Conservation (phyloP, 1,284 basidiomycete species). For the Leccinum pseudoinsigne region DNA sequence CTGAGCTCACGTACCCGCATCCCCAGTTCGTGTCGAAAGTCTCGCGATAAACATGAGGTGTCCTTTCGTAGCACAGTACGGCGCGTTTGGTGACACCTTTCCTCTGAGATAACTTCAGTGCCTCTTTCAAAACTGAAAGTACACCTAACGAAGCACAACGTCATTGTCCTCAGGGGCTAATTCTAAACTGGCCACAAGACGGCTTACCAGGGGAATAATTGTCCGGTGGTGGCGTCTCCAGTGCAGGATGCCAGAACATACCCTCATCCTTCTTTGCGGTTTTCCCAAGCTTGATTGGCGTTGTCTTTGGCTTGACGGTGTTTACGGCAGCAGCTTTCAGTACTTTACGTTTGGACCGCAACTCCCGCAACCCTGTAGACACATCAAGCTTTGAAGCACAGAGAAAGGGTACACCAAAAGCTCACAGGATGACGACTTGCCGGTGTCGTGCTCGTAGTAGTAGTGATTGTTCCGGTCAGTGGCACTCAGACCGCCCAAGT, state of each 20-base stretch:
- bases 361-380: constrained; percentile 15
- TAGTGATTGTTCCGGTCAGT: constrained; percentile 49
- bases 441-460: constrained; percentile 44
- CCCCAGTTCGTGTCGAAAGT: constrained; percentile 68
- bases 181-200: neutral
- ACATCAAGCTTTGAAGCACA: neutral
- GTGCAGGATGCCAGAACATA: constrained; percentile 62
- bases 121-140: constrained; percentile 61
- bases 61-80: constrained; percentile 61
- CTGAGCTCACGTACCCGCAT: constrained; percentile 56
- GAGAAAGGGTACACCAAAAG: neutral
- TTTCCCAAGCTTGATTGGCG: constrained; percentile 8
- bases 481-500: constrained; percentile 39
- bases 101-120: constrained; percentile 52
- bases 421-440: constrained; percentile 1
- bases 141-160: constrained; percentile 47
- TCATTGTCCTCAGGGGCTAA: constrained; percentile 8
- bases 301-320: constrained; percentile 3
- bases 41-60: constrained; percentile 61
- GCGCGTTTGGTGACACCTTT: constrained; percentile 57
- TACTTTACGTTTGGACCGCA: constrained; percentile 8
- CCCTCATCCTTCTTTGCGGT: constrained; percentile 37
- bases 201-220: constrained; percentile 72
- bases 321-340: constrained; percentile 1
- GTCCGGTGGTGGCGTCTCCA: constrained; percentile 49